These are phyloP conservation scores for Diutina neorugosa DNA, from an alignment of 1,139 yeast species.

Conservation along the genomic window DNA sequence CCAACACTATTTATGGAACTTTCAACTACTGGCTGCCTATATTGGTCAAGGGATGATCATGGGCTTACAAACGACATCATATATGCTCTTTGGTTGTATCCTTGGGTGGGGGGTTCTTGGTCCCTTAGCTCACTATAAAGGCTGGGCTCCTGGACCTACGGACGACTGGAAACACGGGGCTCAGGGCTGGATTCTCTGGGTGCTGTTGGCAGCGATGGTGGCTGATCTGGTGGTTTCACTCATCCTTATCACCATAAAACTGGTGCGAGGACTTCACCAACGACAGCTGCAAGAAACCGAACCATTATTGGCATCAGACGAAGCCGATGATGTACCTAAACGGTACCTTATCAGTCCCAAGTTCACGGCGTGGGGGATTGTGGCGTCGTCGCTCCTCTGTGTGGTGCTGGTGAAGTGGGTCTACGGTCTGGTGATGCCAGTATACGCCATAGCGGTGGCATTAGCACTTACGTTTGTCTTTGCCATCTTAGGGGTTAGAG, in stretches of 20 bases:
- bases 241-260: conserved; percentile 43
- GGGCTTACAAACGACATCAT: conserved; percentile 87
- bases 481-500: conserved; percentile 81
- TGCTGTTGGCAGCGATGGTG: conserved; percentile 86
- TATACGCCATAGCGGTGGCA: conserved; percentile 58
- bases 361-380: conserved; percentile 48
- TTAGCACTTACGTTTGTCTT: conserved; percentile 64
- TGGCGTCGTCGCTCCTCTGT: conserved; percentile 56
- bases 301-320: not conserved
- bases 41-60: conserved; percentile 95
- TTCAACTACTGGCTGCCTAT: conserved; percentile 95
- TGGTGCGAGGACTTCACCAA: conserved; percentile 13
- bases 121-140: conserved; percentile 54
- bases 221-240: conserved; percentile 83
- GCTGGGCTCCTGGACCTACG: conserved; percentile 85
- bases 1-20: conserved; percentile 62
- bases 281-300: not conserved
- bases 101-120: conserved; percentile 89
- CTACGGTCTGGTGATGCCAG: conserved; percentile 62
- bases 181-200: conserved; percentile 97
- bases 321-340: not conserved
- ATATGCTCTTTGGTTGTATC: conserved; percentile 83
- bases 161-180: conserved; percentile 91
- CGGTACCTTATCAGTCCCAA: conserved; percentile 34
- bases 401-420: conserved; percentile 48